These are phyloP conservation scores for Phytophthora hybrid DNA, from an alignment of 352 stramenopile species.

Conservation along the genomic window DNA sequence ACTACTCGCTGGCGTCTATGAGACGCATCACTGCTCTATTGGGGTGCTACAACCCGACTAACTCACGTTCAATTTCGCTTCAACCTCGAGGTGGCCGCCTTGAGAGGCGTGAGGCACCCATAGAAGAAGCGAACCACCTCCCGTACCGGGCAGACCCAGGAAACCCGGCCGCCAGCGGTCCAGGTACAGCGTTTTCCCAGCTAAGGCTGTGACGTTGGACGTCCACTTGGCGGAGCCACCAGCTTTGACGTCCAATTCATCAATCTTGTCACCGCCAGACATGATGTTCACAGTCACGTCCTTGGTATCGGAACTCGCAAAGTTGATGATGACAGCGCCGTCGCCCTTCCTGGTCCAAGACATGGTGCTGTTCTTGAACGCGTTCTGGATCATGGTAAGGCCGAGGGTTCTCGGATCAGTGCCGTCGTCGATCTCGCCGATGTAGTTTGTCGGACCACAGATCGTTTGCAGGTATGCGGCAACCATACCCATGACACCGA, in stretches of 20 bases:
- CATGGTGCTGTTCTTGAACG: conserved; percentile 46
- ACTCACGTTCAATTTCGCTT: conserved; percentile 50
- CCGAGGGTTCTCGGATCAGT: conserved; percentile 38
- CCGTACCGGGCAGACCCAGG: conserved; percentile 57
- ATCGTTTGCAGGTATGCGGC: conserved; percentile 59
- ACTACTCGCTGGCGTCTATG: conserved; percentile 9
- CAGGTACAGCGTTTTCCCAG: conserved; percentile 67
- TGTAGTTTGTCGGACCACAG: conserved; percentile 51
- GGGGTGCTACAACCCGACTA: conserved; percentile 20
- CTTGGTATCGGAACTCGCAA: conserved; percentile 41
- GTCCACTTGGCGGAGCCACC: conserved; percentile 40
- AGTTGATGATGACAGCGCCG: conserved; percentile 39
- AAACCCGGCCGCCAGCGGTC: conserved; percentile 62
- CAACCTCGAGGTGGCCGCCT: conserved; percentile 49
- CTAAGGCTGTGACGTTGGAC: conserved; percentile 33
- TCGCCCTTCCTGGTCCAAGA: conserved; percentile 45
- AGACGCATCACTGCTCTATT: conserved; percentile 4
- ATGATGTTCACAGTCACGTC: conserved; percentile 49
- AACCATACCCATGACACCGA: conserved; percentile 43
- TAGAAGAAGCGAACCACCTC: conserved; percentile 58
- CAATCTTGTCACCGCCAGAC: conserved; percentile 40
- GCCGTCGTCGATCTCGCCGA: conserved; percentile 57
- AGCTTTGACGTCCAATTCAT: conserved; percentile 39
- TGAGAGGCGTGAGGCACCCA: conserved; percentile 51
- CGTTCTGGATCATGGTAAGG: conserved; percentile 37